phyloP scores from a whole-genome alignment of 179 eudicot species.

The Patellifolia procumbens region DNA sequence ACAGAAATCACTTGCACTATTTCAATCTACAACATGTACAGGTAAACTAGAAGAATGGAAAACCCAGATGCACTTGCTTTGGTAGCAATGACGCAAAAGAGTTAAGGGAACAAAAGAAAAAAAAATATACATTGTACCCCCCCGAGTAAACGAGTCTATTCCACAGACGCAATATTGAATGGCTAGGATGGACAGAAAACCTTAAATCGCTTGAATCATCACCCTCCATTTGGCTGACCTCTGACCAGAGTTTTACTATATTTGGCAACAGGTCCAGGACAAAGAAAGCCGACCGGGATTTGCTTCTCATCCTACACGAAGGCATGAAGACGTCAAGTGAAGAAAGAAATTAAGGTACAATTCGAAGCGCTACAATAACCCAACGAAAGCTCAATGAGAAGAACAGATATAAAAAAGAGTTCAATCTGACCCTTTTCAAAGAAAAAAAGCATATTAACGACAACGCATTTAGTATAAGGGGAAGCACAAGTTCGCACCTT shows the following conservation, averaged over 20 bases:
- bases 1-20: constrained; percentile 38
- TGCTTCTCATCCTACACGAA: constrained; percentile 31
- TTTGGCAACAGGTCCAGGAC: constrained; percentile 19
- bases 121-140: constrained; percentile 33
- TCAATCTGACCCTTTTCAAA: not conserved
- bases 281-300: constrained; percentile 3
- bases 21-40: constrained; percentile 60
- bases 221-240: constrained; percentile 22
- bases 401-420: too few relatives aligned
- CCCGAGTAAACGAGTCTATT: constrained; percentile 24
- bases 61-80: constrained; percentile 34
- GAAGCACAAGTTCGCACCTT: constrained; percentile 53
- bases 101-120: constrained; percentile 18
- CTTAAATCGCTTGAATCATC: constrained; percentile 14
- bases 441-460: not conserved
- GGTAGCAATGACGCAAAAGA: constrained; percentile 38
- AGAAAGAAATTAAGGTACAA: too few relatives aligned
- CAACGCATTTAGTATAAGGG: not conserved
- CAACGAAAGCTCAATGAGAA: too few relatives aligned
- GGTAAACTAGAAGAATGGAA: constrained; percentile 42
- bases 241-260: constrained; percentile 1
- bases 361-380: not conserved
- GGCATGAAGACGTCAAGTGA: constrained; percentile 6
- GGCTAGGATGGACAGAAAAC: constrained; percentile 19
- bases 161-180: constrained; percentile 29